phyloP scores from a whole-genome alignment of 2,329 filamentous ascomycete species.

The Drechslerella stenobrocha region DNA sequence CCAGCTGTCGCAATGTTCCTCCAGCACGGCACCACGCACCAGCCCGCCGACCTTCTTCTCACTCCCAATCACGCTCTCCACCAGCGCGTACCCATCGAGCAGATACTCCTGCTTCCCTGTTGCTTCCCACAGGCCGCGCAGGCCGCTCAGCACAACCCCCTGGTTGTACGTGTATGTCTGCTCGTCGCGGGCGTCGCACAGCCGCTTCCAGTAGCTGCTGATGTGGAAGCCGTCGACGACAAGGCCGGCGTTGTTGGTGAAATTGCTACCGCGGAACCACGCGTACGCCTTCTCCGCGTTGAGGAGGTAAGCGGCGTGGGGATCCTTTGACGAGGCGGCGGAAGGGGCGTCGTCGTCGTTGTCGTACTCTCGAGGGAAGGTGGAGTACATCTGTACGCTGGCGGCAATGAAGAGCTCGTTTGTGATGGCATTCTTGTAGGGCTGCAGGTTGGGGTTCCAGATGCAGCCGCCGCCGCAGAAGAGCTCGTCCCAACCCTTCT shows the following conservation, averaged over 20 bases:
- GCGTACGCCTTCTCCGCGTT: conserved; percentile 76
- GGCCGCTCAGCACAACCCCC: conserved; percentile 80
- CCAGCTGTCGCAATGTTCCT: conserved; percentile 77
- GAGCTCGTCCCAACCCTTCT: conserved; percentile 75
- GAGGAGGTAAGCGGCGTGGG: conserved; percentile 67
- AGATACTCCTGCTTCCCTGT: conserved; percentile 74
- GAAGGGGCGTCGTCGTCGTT: conserved; percentile 10
- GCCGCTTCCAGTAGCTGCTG: conserved; percentile 64
- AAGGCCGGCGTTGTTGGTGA: conserved; percentile 74
- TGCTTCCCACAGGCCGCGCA: conserved; percentile 76
- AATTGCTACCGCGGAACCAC: conserved; percentile 78
- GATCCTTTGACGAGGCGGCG: conserved; percentile 19
- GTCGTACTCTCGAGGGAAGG: conserved; percentile 64
- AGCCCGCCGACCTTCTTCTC: conserved; percentile 48
- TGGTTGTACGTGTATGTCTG: conserved; percentile 98
- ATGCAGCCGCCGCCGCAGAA: conserved; percentile 86
- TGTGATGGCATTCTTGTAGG: conserved; percentile 96
- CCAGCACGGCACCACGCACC: conserved; percentile 71
- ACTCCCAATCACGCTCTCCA: conserved; percentile 58
- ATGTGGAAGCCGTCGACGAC: conserved; percentile 91
- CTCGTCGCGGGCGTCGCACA: conserved; percentile 78
- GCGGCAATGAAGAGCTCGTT: conserved; percentile 87
- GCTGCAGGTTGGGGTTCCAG: conserved; percentile 76
- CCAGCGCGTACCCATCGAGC: conserved; percentile 74
- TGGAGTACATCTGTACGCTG: conserved; percentile 83